phyloP scores from a whole-genome alignment of 441 rosid genomes.

The Brassica hybrid region DNA sequence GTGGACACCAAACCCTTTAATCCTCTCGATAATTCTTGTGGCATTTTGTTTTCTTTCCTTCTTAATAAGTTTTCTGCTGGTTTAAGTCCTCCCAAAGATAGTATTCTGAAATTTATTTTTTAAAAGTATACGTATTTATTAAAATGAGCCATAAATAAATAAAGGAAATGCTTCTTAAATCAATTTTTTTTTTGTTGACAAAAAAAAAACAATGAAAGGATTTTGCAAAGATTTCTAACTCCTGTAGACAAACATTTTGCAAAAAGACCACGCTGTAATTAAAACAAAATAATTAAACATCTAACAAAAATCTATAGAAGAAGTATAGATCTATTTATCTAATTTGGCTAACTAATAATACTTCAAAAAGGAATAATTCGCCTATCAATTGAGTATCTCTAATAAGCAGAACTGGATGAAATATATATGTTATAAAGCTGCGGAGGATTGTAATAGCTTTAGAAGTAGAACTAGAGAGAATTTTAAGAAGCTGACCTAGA shows the following conservation, averaged over 20 bases:
- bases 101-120: constrained; percentile 10
- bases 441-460: not conserved
- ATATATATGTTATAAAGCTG: not conserved
- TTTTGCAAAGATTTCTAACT: not conserved
- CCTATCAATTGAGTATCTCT: not conserved
- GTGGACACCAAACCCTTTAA: constrained; percentile 50
- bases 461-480: constrained; percentile 14
- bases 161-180: not conserved
- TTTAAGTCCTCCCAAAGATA: not conserved
- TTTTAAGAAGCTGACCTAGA: constrained; percentile 13
- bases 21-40: constrained; percentile 75
- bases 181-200: not conserved
- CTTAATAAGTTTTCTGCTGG: not conserved
- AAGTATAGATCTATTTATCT: constrained; percentile 12
- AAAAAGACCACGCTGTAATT: not conserved
- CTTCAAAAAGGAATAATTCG: not conserved
- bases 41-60: constrained; percentile 48
- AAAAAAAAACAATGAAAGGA: not conserved
- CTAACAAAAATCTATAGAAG: constrained; percentile 1
- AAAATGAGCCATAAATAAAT: not conserved
- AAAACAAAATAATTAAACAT: not conserved
- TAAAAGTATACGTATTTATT: constrained; percentile 2
- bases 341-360: not conserved
- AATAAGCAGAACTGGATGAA: not conserved
- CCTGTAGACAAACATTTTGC: not conserved